These are phyloP conservation scores for Quercus agrifolia DNA, from an alignment of 306 rosid genomes.

Conservation along the genomic window DNA sequence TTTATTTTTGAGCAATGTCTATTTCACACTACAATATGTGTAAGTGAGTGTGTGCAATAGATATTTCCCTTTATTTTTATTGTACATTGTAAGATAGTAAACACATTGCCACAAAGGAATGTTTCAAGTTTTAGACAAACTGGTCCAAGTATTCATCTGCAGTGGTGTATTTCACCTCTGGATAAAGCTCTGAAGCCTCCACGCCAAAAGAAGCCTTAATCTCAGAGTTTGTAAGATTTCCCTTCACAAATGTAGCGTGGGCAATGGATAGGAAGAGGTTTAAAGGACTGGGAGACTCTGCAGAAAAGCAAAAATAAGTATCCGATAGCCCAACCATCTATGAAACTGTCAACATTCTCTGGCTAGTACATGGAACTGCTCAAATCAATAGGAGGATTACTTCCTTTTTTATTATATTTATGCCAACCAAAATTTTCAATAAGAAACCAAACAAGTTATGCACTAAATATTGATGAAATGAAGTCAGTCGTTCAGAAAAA, in stretches of 20 bases:
- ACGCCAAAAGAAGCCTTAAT: conserved; percentile 31
- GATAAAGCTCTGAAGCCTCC: conserved; percentile 46
- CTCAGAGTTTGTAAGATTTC: conserved; percentile 27
- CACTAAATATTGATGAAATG: too few relatives aligned
- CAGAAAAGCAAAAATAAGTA: background rate
- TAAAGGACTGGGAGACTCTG: conserved; percentile 34
- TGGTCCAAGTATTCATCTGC: conserved; percentile 24
- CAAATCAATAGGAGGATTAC: background rate
- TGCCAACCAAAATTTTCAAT: too few relatives aligned
- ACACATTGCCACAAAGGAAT: background rate
- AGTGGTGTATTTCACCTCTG: conserved; percentile 41
- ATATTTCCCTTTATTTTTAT: background rate
- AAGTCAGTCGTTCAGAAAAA: too few relatives aligned
- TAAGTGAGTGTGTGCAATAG: too few relatives aligned
- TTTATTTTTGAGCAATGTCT: background rate
- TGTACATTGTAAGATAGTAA: background rate
- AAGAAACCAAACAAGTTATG: too few relatives aligned
- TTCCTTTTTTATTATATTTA: too few relatives aligned
- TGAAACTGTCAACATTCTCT: too few relatives aligned
- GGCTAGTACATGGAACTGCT: too few relatives aligned
- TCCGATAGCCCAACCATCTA: background rate
- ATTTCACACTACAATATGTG: too few relatives aligned
- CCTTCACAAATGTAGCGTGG: conserved; percentile 23
- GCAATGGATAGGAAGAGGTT: conserved; percentile 23
- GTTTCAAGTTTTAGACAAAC: conserved; percentile 21